A percentile compares a stretch with the other conserved stretches of the same genome.
Conservation (phyloP, 1,284 basidiomycete species). For the Apiotrichum domesticum region DNA sequence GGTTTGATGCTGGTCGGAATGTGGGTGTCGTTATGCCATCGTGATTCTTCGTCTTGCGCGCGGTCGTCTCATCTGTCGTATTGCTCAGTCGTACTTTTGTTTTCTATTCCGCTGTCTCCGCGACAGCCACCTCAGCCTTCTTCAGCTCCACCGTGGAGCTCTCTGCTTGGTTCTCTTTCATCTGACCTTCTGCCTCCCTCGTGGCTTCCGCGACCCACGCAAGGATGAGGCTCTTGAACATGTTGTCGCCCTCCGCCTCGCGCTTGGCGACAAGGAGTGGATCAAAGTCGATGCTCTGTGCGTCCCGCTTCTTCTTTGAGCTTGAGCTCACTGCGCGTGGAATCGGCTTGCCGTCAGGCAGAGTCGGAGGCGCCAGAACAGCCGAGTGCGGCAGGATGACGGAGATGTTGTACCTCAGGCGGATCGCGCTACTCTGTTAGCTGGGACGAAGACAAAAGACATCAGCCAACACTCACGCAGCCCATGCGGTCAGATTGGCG, state of each 20-base stretch:
- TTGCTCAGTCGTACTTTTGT: too few relatives aligned
- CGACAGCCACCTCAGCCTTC: too few relatives aligned
- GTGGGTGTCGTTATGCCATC: too few relatives aligned
- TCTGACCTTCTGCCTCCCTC: constrained; percentile 15
- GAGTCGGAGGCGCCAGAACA: constrained; percentile 1
- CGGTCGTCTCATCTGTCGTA: too few relatives aligned
- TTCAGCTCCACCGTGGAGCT: too few relatives aligned
- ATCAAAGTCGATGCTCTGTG: constrained; percentile 34
- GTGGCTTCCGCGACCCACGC: constrained; percentile 35
- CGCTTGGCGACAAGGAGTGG: constrained; percentile 38
- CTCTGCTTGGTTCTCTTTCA: neutral
- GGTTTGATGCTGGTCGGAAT: neutral
- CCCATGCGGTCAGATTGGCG: constrained; percentile 43
- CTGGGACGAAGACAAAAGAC: too few relatives aligned
- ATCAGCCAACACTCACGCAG: constrained; percentile 35
- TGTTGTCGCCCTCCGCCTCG: constrained; percentile 33
- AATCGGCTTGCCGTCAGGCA: constrained; percentile 2
- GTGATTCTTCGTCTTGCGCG: too few relatives aligned
- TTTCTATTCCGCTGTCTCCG: too few relatives aligned
- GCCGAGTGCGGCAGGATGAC: constrained; percentile 23
- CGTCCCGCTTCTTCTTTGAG: neutral
- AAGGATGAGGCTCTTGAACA: constrained; percentile 23
- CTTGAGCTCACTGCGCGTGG: neutral
- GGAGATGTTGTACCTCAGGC: constrained; percentile 39
- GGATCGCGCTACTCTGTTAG: constrained; percentile 29